Conservation (phyloP, 2,329 filamentous ascomycete species). For the Tolypocladium inflatum region DNA sequence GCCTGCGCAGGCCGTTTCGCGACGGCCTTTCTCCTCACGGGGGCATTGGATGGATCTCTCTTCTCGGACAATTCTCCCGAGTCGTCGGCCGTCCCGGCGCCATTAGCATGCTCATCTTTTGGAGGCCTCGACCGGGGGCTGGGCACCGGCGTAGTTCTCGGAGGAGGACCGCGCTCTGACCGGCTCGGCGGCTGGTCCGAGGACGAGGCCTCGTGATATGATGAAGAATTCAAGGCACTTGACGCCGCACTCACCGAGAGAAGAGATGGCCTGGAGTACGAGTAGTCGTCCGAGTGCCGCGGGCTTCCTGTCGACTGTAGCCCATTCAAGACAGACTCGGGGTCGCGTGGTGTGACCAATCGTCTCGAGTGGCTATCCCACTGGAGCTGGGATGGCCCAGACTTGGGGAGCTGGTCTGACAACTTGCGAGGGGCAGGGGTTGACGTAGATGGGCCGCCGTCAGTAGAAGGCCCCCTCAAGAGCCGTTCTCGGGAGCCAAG, state of each 20-base stretch:
- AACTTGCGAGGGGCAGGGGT: constrained; percentile 13
- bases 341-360: constrained; percentile 31
- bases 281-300: constrained; percentile 31
- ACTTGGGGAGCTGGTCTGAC: constrained; percentile 22
- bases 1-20: constrained; percentile 4
- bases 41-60: constrained; percentile 6
- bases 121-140: constrained; percentile 1
- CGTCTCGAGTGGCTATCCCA: constrained; percentile 49
- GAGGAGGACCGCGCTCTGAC: constrained; percentile 7
- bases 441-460: constrained; percentile 10
- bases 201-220: constrained; percentile 12
- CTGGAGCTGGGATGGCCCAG: constrained; percentile 23
- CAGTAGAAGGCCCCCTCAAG: constrained; percentile 14
- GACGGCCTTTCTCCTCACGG: constrained; percentile 7
- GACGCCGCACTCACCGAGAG: constrained; percentile 48
- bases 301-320: constrained; percentile 17
- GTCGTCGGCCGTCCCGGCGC: constrained; percentile 10
- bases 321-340: constrained; percentile 15
- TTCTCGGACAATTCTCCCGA: constrained; percentile 11
- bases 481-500: constrained; percentile 30
- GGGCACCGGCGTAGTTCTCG: not conserved
- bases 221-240: constrained; percentile 36
- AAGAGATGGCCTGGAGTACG: constrained; percentile 28
- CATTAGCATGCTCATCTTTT: not conserved
- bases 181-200: constrained; percentile 9